Evolutionary conservation across 345 rosid genomes (phyloP).

Genomic region (Noccaea caerulescens): DNA sequence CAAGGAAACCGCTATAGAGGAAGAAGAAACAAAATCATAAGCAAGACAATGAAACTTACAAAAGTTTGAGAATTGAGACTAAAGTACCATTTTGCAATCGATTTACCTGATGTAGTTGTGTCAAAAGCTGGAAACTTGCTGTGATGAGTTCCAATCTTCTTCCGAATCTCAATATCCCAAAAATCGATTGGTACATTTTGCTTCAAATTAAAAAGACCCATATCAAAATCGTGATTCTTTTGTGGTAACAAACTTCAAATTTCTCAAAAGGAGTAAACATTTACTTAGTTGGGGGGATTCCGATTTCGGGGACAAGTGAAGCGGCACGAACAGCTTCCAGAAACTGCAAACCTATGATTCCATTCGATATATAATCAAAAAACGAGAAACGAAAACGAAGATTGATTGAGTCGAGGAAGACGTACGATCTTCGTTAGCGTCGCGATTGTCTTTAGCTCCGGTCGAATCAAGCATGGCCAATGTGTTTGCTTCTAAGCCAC

Average conservation of each 20-base stretch:
- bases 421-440: slow-evolving; percentile 70
- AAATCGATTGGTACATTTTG: slow-evolving; percentile 76
- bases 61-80: background rate
- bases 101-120: slow-evolving; percentile 64
- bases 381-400: background rate
- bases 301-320: slow-evolving; percentile 53
- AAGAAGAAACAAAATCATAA: slow-evolving; percentile 7
- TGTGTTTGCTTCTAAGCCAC: slow-evolving; percentile 69
- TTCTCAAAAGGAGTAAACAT: background rate
- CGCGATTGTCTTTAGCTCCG: slow-evolving; percentile 54
- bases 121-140: slow-evolving; percentile 74
- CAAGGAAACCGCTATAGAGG: slow-evolving; percentile 57
- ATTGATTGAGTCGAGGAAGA: background rate
- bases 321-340: slow-evolving; percentile 79
- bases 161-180: slow-evolving; percentile 63
- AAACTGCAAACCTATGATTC: slow-evolving; percentile 62
- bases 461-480: slow-evolving; percentile 69
- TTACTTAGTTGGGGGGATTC: slow-evolving; percentile 68
- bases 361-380: background rate
- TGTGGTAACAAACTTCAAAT: rapidly evolving
- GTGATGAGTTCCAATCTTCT: slow-evolving; percentile 66
- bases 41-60: background rate
- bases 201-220: slow-evolving; percentile 40
- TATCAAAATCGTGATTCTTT: background rate
- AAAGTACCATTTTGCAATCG: background rate